Conservation (phyloP, 305 asterid species). For the Fraxinus latifolia region DNA sequence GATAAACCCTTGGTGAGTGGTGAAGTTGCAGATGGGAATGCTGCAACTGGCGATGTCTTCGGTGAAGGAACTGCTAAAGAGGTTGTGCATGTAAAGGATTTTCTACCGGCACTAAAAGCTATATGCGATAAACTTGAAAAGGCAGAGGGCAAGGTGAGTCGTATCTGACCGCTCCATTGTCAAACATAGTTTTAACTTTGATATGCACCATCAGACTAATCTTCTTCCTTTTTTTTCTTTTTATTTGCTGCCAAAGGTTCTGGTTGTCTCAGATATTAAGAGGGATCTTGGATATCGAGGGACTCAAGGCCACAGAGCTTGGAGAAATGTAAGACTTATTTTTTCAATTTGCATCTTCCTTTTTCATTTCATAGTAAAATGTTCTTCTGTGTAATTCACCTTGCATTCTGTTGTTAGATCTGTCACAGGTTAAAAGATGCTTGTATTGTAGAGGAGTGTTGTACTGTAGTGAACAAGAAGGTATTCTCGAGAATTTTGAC, state of each 20-base stretch:
- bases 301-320: constrained; percentile 65
- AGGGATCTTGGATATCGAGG: constrained; percentile 73
- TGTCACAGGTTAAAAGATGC: constrained; percentile 81
- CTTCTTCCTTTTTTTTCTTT: background rate
- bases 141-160: constrained; percentile 77
- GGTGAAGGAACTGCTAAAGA: constrained; percentile 46
- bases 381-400: constrained; percentile 23
- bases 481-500: constrained; percentile 39
- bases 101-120: constrained; percentile 69
- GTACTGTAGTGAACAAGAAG: constrained; percentile 62
- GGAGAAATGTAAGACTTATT: constrained; percentile 65
- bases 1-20: constrained; percentile 37
- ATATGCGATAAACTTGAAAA: constrained; percentile 82
- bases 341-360: constrained; percentile 4
- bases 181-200: constrained; percentile 21
- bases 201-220: constrained; percentile 21
- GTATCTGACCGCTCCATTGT: constrained; percentile 17
- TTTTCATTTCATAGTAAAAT: constrained; percentile 8
- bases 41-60: constrained; percentile 45
- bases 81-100: constrained; percentile 69
- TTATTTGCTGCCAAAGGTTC: constrained; percentile 51
- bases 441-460: constrained; percentile 63
- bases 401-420: constrained; percentile 45
- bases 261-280: constrained; percentile 80
- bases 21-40: constrained; percentile 46